These are phyloP conservation scores for Aspergillus brunneoviolaceus DNA, from an alignment of 2,329 filamentous ascomycete genomes.

Conservation along the genomic window DNA sequence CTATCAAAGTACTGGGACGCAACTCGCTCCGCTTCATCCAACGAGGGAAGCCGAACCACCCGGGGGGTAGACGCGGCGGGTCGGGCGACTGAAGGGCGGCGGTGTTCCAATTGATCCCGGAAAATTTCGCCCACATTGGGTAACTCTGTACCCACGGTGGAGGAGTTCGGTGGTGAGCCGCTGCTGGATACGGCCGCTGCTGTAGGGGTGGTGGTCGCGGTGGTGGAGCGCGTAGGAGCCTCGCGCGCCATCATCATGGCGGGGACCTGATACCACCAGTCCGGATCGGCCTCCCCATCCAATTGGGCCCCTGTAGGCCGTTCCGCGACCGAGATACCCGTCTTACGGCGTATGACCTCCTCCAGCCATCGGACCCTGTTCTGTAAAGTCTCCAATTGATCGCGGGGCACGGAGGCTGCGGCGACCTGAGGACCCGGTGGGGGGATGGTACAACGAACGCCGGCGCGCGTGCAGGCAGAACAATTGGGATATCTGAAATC, in stretches of 20 bases:
- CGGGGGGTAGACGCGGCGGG: slow-evolving; percentile 31
- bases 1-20: slow-evolving; percentile 39
- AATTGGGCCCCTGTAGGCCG: slow-evolving; percentile 33
- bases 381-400: slow-evolving; percentile 41
- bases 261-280: slow-evolving; percentile 43
- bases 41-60: slow-evolving; percentile 34
- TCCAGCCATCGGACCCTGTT: slow-evolving; percentile 43
- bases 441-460: slow-evolving; percentile 42
- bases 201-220: slow-evolving; percentile 17
- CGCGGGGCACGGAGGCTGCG: slow-evolving; percentile 38
- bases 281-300: slow-evolving; percentile 34
- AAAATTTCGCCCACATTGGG: slow-evolving; percentile 43
- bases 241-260: slow-evolving; percentile 35
- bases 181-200: slow-evolving; percentile 8
- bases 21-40: slow-evolving; percentile 37
- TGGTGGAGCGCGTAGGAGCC: slow-evolving; percentile 20
- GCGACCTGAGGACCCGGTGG: slow-evolving; percentile 40
- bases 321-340: slow-evolving; percentile 35
- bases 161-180: slow-evolving; percentile 17
- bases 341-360: slow-evolving; percentile 36
- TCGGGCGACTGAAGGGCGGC: slow-evolving; percentile 35
- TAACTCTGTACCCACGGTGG: slow-evolving; percentile 30
- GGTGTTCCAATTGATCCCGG: slow-evolving; percentile 40
- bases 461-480: slow-evolving; percentile 40
- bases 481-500: slow-evolving; percentile 44